Percentiles rank a stretch among this genome's conserved stretches.
Evolutionary conservation across 192 early-diverging fungal species (phyloP).

Genomic region (Funneliformis mosseae): DNA sequence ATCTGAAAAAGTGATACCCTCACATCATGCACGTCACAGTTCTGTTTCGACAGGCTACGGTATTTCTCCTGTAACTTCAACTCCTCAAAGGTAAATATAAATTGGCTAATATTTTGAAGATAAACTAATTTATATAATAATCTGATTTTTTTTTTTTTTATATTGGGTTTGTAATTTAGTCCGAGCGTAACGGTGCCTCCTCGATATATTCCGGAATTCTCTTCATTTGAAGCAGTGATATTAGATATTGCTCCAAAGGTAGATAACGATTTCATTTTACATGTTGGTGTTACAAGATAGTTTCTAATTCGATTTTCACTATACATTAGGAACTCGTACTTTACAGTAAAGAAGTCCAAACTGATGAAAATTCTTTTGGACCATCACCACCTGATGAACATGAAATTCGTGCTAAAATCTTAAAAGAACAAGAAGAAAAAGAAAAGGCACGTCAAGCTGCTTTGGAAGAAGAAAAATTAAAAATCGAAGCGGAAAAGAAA

Average conservation of each 20-base stretch:
- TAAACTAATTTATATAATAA: conserved; percentile 11
- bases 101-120: not conserved
- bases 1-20: conserved; percentile 44
- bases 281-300: not conserved
- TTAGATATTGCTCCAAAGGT: conserved; percentile 88
- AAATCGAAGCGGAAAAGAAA: conserved; percentile 41
- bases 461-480: conserved; percentile 52
- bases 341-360: conserved; percentile 91
- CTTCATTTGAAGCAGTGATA: conserved; percentile 71
- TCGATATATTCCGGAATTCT: conserved; percentile 64
- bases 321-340: conserved; percentile 68
- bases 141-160: not conserved
- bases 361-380: conserved; percentile 58
- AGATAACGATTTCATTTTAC: not conserved
- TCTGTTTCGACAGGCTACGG: not conserved
- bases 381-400: conserved; percentile 52
- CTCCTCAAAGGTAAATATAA: conserved; percentile 18
- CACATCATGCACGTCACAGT: conserved; percentile 35
- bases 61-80: conserved; percentile 1
- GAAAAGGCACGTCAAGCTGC: conserved; percentile 51
- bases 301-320: not conserved
- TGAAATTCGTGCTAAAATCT: conserved; percentile 57
- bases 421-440: conserved; percentile 63
- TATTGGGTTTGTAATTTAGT: conserved; percentile 19
- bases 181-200: conserved; percentile 13